These are phyloP conservation scores for Shiraia bambusicola DNA, from an alignment of 2,329 filamentous ascomycete genomes.

Conservation along the genomic window DNA sequence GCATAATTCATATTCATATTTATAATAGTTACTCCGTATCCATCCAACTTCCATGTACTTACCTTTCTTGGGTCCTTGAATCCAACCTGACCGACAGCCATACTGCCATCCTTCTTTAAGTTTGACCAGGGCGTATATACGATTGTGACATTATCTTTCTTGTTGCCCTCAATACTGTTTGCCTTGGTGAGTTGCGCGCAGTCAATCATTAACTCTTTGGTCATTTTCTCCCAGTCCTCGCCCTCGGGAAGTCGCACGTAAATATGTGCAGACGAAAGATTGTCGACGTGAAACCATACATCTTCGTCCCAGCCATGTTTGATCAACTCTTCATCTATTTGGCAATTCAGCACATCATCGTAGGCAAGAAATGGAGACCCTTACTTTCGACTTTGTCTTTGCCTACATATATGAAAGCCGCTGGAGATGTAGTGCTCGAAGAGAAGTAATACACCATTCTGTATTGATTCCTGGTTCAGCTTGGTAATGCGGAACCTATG, in stretches of 20 bases:
- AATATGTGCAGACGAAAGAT: slow-evolving; percentile 93
- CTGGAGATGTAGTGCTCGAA: slow-evolving; percentile 76
- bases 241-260: slow-evolving; percentile 82
- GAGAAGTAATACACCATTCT: slow-evolving; percentile 95
- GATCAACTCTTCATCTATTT: slow-evolving; percentile 92
- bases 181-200: slow-evolving; percentile 98
- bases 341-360: slow-evolving; percentile 1
- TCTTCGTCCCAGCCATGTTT: slow-evolving; percentile 93
- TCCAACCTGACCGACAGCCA: slow-evolving; percentile 91
- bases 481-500: slow-evolving; percentile 1
- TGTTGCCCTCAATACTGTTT: slow-evolving; percentile 99
- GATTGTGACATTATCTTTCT: slow-evolving; percentile 94
- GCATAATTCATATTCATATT: not conserved
- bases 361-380: slow-evolving; percentile 26
- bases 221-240: slow-evolving; percentile 81
- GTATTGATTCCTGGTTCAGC: not conserved
- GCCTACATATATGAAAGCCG: slow-evolving; percentile 91
- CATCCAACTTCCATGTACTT: slow-evolving; percentile 1
- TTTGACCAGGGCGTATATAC: slow-evolving; percentile 99
- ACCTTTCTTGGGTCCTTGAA: slow-evolving; percentile 85
- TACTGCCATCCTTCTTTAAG: slow-evolving; percentile 89
- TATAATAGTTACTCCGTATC: not conserved
- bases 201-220: slow-evolving; percentile 73
- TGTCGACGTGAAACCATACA: slow-evolving; percentile 99
- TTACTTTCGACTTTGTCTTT: slow-evolving; percentile 99